Percentiles rank a stretch among this genome's conserved stretches.
These are phyloP conservation scores for Cerioporus squamosus DNA, from an alignment of 1,284 basidiomycete species.

Conservation along the genomic window DNA sequence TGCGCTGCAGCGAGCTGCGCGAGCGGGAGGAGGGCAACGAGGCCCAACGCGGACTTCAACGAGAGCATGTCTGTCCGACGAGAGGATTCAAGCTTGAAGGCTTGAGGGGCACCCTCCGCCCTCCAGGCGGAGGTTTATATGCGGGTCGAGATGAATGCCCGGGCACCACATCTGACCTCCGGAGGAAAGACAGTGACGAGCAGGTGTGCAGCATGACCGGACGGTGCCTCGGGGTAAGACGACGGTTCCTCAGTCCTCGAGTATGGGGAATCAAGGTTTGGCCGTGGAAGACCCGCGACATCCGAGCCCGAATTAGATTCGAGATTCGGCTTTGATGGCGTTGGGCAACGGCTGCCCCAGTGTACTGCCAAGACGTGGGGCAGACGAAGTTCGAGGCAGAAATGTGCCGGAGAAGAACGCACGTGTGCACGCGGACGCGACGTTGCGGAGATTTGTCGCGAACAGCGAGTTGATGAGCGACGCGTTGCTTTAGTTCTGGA, in stretches of 20 bases:
- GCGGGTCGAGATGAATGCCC: too few relatives aligned
- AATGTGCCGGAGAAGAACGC: not conserved
- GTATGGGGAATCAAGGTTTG: constrained; percentile 1
- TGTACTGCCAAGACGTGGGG: too few relatives aligned
- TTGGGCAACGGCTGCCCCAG: too few relatives aligned
- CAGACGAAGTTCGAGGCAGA: too few relatives aligned
- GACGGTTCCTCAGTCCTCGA: not conserved
- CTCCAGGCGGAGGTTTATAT: too few relatives aligned
- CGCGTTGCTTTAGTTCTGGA: too few relatives aligned
- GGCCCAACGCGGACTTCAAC: constrained; percentile 26
- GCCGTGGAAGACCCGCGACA: constrained; percentile 7
- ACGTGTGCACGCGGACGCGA: not conserved
- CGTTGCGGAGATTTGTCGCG: not conserved
- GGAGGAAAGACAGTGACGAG: not conserved
- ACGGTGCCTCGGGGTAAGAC: not conserved
- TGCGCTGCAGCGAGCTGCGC: constrained; percentile 35
- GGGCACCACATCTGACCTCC: not conserved
- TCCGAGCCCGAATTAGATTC: not conserved
- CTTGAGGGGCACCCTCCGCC: too few relatives aligned
- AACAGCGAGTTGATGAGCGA: not conserved
- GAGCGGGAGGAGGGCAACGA: constrained; percentile 30
- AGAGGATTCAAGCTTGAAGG: not conserved
- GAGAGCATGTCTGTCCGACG: constrained; percentile 5
- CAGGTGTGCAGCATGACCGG: not conserved
- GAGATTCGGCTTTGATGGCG: too few relatives aligned